Evolutionary conservation across 257 asterid species (phyloP), one percentile per base, ranked within the genome.

Genomic region (Ehretia macrophylla): DNA sequence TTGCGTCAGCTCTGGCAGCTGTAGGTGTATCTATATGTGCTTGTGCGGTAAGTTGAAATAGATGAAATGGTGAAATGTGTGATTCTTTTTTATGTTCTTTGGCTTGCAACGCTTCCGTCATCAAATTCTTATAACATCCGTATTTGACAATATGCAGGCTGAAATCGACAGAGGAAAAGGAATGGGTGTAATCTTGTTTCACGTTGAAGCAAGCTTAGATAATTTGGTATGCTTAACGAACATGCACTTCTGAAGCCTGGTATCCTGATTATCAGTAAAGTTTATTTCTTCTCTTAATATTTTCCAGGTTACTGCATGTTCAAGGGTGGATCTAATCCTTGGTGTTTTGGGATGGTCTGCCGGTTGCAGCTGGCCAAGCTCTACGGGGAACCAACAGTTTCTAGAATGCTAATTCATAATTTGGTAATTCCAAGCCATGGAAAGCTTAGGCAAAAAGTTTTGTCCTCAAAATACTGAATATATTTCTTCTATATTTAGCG

Each of bases 341-440:
- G 96, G 97, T 51, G 95, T 90, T 53, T 64, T 87, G 77, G 96
- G 88, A 55, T 90, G 97, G 97, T 90, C 95, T 21, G 77, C 85
- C 1, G 97, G 97, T 38, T 90, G 97, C 86, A 90, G 96, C 75
- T 83, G 84, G 96, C 82, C 75, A 68, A 77, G 81, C 81, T 66
- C 88, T 47, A 47, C 62, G 20, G 81, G 75, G 58, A 72, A 72
- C 67, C 84, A 63, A 62, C 78, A 69, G 68, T 60, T 81, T 62
- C 76, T 73, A 17, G 97, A 90, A 73, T 81, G 87, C 71, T 84
- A 79, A 55, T 55, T 49, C 12, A 19, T 58, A 59, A 21, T 53
- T 44, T 62, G 55, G 45, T 56, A 62, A 64, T 53, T 44, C 68
- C 72, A 72, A 60, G 78, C 72, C 68, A 72, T 63, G 56, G n/a